These are phyloP conservation scores for Gremmenia infestans DNA, from an alignment of 2,329 filamentous ascomycete species.

Conservation along the genomic window DNA sequence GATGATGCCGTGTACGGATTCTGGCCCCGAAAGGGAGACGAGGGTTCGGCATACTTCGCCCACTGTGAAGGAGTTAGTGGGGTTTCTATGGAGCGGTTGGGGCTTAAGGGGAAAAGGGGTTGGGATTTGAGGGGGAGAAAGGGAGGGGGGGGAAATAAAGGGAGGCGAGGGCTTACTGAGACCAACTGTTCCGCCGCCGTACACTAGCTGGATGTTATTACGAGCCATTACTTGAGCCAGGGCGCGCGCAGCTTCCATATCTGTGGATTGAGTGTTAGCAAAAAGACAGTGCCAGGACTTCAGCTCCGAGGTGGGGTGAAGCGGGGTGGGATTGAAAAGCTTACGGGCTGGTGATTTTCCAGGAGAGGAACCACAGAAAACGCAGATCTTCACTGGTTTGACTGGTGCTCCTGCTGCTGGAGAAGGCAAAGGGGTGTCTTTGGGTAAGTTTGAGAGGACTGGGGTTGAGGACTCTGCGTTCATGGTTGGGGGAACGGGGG, in stretches of 20 bases:
- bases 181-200: slow-evolving; percentile 89
- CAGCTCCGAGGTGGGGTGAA: neutral
- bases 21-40: slow-evolving; percentile 73
- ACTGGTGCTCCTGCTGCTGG: slow-evolving; percentile 12
- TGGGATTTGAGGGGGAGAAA: too few relatives aligned
- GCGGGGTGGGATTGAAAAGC: slow-evolving; percentile 25
- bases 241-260: slow-evolving; percentile 59
- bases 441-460: neutral
- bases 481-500: slow-evolving; percentile 6
- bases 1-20: slow-evolving; percentile 88
- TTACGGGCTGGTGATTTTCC: slow-evolving; percentile 72
- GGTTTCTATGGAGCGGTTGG: too few relatives aligned
- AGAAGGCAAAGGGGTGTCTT: neutral
- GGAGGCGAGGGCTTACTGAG: slow-evolving; percentile 44
- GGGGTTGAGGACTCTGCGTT: neutral
- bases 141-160: too few relatives aligned
- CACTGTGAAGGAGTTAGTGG: slow-evolving; percentile 40
- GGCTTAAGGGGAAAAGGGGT: too few relatives aligned
- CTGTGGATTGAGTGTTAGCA: neutral
- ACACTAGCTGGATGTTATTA: slow-evolving; percentile 81
- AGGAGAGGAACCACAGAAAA: slow-evolving; percentile 83
- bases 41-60: slow-evolving; percentile 86
- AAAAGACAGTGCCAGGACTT: neutral
- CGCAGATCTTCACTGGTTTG: slow-evolving; percentile 70
- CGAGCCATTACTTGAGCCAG: slow-evolving; percentile 62